A percentile compares a stretch with the other conserved stretches of the same genome.
phyloP scores from a whole-genome alignment of 169 alveolate genomes.

The Cryptosporidium sp. region DNA sequence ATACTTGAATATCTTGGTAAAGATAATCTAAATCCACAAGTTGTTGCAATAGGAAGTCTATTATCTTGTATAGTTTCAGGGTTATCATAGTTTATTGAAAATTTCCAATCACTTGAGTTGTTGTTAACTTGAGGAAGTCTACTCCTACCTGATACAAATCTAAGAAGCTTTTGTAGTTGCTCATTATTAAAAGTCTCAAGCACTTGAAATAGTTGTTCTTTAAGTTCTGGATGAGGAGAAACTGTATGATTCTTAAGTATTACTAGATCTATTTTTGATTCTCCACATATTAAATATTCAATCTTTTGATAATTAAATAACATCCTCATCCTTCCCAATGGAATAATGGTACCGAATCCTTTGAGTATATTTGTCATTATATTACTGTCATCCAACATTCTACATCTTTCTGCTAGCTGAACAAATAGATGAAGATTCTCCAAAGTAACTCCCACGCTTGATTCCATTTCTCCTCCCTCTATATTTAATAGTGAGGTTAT shows the following conservation, averaged over 20 bases:
- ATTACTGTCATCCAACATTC: slow-evolving; percentile 86
- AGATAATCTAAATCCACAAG: slow-evolving; percentile 90
- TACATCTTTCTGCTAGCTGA: slow-evolving; percentile 85
- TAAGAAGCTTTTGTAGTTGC: slow-evolving; percentile 87
- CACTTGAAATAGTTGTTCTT: slow-evolving; percentile 87
- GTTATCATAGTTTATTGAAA: slow-evolving; percentile 87
- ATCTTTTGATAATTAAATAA: slow-evolving; percentile 84
- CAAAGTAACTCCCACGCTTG: slow-evolving; percentile 81
- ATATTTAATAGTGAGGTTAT: slow-evolving; percentile 28
- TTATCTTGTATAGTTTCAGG: slow-evolving; percentile 80
- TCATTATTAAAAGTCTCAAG: slow-evolving; percentile 87
- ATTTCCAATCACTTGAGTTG: slow-evolving; percentile 86
- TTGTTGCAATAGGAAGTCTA: slow-evolving; percentile 91
- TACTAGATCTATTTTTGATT: slow-evolving; percentile 87
- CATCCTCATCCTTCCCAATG: slow-evolving; percentile 90
- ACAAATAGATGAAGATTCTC: slow-evolving; percentile 85
- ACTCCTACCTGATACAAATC: slow-evolving; percentile 92
- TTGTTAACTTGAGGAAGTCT: slow-evolving; percentile 88
- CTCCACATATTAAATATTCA: slow-evolving; percentile 92
- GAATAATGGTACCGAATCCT: slow-evolving; percentile 90
- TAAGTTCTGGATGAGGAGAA: slow-evolving; percentile 84
- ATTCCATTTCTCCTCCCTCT: slow-evolving; percentile 23
- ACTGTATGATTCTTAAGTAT: slow-evolving; percentile 88
- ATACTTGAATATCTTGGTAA: slow-evolving; percentile 88
- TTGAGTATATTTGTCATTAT: slow-evolving; percentile 83